These are phyloP conservation scores for Fusarium pseudonygamai DNA, from an alignment of 2,329 filamentous ascomycete genomes.

Conservation along the genomic window DNA sequence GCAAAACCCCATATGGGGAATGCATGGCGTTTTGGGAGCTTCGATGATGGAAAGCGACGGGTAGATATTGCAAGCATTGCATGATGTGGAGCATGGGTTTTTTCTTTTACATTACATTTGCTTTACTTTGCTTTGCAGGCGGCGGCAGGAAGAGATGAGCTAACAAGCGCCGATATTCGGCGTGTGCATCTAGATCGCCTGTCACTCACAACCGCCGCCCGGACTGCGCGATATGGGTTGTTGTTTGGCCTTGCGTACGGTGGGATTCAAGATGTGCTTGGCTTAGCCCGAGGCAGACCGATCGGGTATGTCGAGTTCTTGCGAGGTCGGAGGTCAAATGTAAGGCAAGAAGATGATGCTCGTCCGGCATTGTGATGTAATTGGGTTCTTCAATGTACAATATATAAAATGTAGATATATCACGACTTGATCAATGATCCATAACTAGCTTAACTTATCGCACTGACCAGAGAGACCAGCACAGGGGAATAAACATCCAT, in stretches of 20 bases:
- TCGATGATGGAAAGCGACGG: slow-evolving; percentile 40
- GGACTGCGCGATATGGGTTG: slow-evolving; percentile 83
- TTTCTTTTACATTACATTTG: background rate
- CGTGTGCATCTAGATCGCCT: slow-evolving; percentile 71
- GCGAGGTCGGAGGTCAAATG: slow-evolving; percentile 52
- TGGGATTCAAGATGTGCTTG: slow-evolving; percentile 79
- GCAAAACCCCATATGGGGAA: slow-evolving; percentile 32
- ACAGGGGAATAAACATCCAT: background rate
- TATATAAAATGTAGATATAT: slow-evolving; percentile 6
- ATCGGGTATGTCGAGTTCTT: slow-evolving; percentile 79
- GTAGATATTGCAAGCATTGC: slow-evolving; percentile 36
- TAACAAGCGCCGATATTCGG: slow-evolving; percentile 45
- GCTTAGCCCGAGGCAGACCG: slow-evolving; percentile 73
- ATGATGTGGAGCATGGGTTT: background rate
- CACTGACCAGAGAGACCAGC: background rate
- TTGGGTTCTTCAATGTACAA: background rate
- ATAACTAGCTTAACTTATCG: background rate
- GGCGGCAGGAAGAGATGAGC: slow-evolving; percentile 4
- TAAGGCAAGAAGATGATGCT: slow-evolving; percentile 9
- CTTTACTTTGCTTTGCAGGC: background rate
- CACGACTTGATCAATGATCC: background rate
- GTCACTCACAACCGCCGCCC: slow-evolving; percentile 77
- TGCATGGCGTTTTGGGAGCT: slow-evolving; percentile 12
- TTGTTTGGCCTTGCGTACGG: slow-evolving; percentile 83
- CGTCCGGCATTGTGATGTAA: slow-evolving; percentile 19